These are phyloP conservation scores for Pyracantha coccinea DNA, from an alignment of 331 rosid species.

Conservation along the genomic window DNA sequence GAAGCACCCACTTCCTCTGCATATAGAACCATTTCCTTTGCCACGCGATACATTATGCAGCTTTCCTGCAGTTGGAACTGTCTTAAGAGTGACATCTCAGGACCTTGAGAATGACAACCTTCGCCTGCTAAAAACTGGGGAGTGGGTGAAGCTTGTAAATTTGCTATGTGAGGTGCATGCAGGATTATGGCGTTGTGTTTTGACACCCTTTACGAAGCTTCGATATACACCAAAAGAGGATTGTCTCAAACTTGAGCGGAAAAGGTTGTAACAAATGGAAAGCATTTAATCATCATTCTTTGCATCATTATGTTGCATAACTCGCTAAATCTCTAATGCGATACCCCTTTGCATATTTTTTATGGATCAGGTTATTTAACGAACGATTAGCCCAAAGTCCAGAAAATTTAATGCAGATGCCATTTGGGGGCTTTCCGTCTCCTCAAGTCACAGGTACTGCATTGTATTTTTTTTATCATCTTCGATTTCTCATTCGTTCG, in stretches of 20 bases:
- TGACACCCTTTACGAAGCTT: constrained; percentile 40
- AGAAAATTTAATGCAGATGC: constrained; percentile 12
- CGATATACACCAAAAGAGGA: constrained; percentile 38
- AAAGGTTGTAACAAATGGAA: constrained; percentile 41
- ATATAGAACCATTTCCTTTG: constrained; percentile 27
- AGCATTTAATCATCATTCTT: background rate
- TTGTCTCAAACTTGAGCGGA: constrained; percentile 26
- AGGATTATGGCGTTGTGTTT: constrained; percentile 47
- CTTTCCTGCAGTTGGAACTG: constrained; percentile 52
- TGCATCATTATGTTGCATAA: background rate
- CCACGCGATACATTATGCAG: constrained; percentile 36
- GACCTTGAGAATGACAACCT: constrained; percentile 21
- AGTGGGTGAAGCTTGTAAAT: constrained; percentile 55
- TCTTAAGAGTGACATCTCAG: constrained; percentile 34
- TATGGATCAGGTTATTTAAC: constrained; percentile 30
- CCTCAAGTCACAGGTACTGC: constrained; percentile 44
- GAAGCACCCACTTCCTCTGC: constrained; percentile 34
- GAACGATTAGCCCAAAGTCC: constrained; percentile 20
- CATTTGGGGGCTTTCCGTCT: constrained; percentile 34
- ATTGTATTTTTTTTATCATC: background rate
- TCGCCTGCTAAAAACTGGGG: constrained; percentile 14
- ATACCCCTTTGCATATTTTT: background rate
- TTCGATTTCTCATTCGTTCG: background rate
- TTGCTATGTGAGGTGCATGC: constrained; percentile 30
- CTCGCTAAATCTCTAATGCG: background rate